These are phyloP conservation scores for Taphrina populina DNA, from an alignment of 1,139 yeast genomes.

Conservation along the genomic window DNA sequence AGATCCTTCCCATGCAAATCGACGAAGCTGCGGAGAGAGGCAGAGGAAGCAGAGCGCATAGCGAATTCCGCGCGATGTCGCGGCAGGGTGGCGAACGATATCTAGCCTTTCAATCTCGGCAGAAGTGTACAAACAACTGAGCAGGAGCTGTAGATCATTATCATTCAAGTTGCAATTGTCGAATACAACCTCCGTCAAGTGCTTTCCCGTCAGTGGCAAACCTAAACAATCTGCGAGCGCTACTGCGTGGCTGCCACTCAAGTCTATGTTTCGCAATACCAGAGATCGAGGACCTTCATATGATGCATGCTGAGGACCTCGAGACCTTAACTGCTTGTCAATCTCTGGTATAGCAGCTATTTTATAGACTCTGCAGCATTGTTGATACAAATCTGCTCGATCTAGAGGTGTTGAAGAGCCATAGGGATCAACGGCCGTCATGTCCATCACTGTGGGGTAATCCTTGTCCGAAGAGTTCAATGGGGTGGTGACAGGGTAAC, in stretches of 20 bases:
- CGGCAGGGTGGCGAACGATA: constrained; percentile 1
- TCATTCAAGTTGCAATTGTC: constrained; percentile 23
- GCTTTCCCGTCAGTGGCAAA: constrained; percentile 28
- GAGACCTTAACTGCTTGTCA: constrained; percentile 4
- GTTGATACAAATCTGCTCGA: constrained; percentile 23
- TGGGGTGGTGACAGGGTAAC: background rate
- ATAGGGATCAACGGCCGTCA: constrained; percentile 21
- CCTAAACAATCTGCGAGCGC: constrained; percentile 31
- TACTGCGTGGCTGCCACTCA: constrained; percentile 8
- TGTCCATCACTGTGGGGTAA: constrained; percentile 21
- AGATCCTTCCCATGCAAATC: constrained; percentile 9
- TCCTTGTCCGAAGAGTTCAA: background rate
- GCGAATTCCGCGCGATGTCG: constrained; percentile 10
- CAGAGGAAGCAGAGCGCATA: constrained; percentile 16
- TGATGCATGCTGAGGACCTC: constrained; percentile 16
- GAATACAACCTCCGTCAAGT: constrained; percentile 19
- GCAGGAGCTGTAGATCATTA: constrained; percentile 10
- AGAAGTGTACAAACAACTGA: constrained; percentile 19
- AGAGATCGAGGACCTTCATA: constrained; percentile 21
- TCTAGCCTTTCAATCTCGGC: constrained; percentile 14
- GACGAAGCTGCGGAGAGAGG: constrained; percentile 25
- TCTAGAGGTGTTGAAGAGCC: constrained; percentile 25
- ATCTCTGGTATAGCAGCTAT: constrained; percentile 15
- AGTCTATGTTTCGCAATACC: constrained; percentile 7
- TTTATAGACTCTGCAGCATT: constrained; percentile 24